Base-by-base conservation (phyloP, 1,284 basidiomycete genomes). In the Fomitopsis schrenkii region DNA sequence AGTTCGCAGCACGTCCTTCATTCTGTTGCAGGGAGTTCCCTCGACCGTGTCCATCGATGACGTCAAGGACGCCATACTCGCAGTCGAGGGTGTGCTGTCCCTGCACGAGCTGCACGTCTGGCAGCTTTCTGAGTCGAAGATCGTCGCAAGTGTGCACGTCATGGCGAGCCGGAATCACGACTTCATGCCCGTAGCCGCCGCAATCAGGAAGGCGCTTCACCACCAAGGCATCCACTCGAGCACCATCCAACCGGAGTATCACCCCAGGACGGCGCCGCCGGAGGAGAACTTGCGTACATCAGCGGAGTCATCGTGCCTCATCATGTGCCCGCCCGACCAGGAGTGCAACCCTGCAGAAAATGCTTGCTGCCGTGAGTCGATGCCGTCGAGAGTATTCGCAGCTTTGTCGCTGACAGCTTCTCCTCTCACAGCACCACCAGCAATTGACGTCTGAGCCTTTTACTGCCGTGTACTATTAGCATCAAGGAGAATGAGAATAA, bases 81-180 rank as follows among this genome's bases (percentile, higher is more conserved):
- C 78, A 6, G 91, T 98, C 17, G 83, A 90, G 2, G 97, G 97
- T 50, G 97, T 99, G 26, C 80, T 94, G 61, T 94, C 94, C 30
- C 82, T 99, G 36, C 97, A 99, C 73, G 95, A 96, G 70, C 82
- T 99, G 36, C 97, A 99, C 76, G 87, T 99, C 59, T 99, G 97
- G 97, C 95, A 97, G 72, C 80, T 96, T 38, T 90, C 88, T 17
- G 92, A 94, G 75, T 83, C 82, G 64, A 98, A 97, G 72, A 87
- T 95, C 58, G 93, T 99, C 41, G 97, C 97, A 5, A 96, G 93
- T 0, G 95, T 99, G 19, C 97, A 99, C 76, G 93, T 99, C 54
- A 84, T 94, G 64, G 89, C 96, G 28, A 88, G 87, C 36, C 83
- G 87, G 60, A 81, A 83, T 50, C 83, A 86, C 62, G 93, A 97